A percentile compares a stretch with the other conserved stretches of the same genome.
Conservation (phyloP, 805 yeast genomes). For the Candida sithepensis region DNA sequence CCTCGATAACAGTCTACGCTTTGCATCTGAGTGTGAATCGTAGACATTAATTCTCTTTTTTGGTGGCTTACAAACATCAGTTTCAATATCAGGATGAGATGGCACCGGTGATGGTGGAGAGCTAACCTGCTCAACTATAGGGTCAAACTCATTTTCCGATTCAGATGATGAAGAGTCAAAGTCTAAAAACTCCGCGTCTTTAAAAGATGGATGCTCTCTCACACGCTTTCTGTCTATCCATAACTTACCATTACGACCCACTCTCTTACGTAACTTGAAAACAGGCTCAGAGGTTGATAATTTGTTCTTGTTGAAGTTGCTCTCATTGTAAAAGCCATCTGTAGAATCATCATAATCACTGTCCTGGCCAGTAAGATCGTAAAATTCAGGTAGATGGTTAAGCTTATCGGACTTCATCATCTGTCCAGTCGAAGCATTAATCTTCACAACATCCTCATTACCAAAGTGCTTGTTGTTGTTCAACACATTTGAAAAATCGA, state of each 20-base stretch:
- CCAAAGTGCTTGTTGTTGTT: constrained; percentile 41
- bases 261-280: constrained; percentile 66
- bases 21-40: constrained; percentile 30
- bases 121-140: constrained; percentile 6
- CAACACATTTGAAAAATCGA: constrained; percentile 42
- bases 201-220: constrained; percentile 17
- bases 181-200: constrained; percentile 5
- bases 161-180: constrained; percentile 5
- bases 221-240: constrained; percentile 72
- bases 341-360: constrained; percentile 14
- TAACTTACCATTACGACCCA: constrained; percentile 65
- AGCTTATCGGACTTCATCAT: constrained; percentile 38
- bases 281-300: constrained; percentile 44
- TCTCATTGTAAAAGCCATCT: constrained; percentile 19
- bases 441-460: constrained; percentile 28
- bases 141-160: constrained; percentile 22
- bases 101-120: constrained; percentile 4
- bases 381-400: constrained; percentile 39
- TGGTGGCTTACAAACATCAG: constrained; percentile 1
- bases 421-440: constrained; percentile 50
- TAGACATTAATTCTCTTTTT: constrained; percentile 29
- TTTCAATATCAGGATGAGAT: background rate
- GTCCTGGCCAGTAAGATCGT: constrained; percentile 33
- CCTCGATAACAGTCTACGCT: constrained; percentile 43
- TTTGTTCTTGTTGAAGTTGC: constrained; percentile 15